These are phyloP conservation scores for Entrophospora sp. DNA, from an alignment of 192 early-diverging fungal species.

Conservation along the genomic window DNA sequence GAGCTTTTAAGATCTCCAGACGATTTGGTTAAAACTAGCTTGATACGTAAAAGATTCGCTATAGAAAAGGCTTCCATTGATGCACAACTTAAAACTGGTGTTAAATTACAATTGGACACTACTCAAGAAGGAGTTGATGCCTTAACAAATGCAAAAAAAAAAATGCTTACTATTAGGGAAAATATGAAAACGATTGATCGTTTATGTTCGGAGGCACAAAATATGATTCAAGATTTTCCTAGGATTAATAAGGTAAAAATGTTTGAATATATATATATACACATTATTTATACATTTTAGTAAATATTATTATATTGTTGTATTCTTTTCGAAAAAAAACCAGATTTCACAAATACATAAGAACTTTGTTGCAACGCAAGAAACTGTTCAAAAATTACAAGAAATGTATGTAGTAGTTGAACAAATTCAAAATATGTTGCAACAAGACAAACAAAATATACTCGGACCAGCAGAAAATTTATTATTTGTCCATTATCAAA, in stretches of 20 bases:
- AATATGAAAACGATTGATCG: slow-evolving; percentile 81
- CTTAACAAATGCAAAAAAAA: slow-evolving; percentile 50
- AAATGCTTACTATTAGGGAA: slow-evolving; percentile 52
- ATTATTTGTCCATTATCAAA: slow-evolving; percentile 77
- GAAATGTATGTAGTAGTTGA: slow-evolving; percentile 76
- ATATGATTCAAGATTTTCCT: slow-evolving; percentile 83
- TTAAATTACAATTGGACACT: slow-evolving; percentile 86
- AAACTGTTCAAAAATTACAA: slow-evolving; percentile 80
- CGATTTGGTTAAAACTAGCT: slow-evolving; percentile 82
- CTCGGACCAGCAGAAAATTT: slow-evolving; percentile 69
- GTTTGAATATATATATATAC: background rate
- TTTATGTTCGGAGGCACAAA: slow-evolving; percentile 76
- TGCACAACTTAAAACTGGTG: slow-evolving; percentile 91
- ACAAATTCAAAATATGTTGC: slow-evolving; percentile 59
- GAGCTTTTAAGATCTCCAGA: slow-evolving; percentile 89
- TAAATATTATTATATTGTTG: background rate
- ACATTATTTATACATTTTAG: background rate
- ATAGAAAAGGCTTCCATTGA: slow-evolving; percentile 88
- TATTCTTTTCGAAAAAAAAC: background rate
- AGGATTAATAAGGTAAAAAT: slow-evolving; percentile 72
- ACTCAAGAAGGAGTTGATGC: slow-evolving; percentile 82
- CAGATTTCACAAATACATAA: slow-evolving; percentile 88
- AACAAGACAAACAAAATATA: slow-evolving; percentile 53
- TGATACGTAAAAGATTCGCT: slow-evolving; percentile 71
- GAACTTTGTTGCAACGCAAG: slow-evolving; percentile 88